Evolutionary conservation across 345 rosid genomes (phyloP).

Genomic region (Acer campestre): DNA sequence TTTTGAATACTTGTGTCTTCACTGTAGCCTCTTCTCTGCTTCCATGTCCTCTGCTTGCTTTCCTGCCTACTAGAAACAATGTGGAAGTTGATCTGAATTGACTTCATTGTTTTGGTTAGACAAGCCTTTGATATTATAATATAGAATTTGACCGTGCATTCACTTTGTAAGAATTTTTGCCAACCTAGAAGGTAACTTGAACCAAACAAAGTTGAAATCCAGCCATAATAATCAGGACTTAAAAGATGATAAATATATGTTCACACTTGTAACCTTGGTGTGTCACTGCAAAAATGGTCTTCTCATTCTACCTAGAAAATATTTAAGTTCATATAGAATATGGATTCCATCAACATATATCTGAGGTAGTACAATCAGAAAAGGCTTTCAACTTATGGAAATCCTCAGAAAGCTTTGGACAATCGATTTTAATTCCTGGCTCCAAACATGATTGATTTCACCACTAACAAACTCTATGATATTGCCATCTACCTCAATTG

Average conservation of each 20-base stretch:
- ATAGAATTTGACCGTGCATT: neutral
- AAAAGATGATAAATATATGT: neutral
- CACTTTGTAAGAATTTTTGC: neutral
- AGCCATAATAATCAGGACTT: neutral
- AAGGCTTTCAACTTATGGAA: neutral
- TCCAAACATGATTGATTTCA: constrained; percentile 2
- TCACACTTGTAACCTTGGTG: neutral
- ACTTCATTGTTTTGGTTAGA: neutral
- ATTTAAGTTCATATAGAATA: neutral
- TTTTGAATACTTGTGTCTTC: neutral
- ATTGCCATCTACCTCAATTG: constrained; percentile 26
- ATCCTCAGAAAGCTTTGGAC: constrained; percentile 15
- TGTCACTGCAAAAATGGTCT: neutral
- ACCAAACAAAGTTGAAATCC: neutral
- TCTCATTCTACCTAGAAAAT: neutral
- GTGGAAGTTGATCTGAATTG: neutral
- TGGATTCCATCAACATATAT: too few species aligned
- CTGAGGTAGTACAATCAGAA: too few species aligned
- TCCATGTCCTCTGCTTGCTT: neutral
- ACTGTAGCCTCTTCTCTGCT: neutral
- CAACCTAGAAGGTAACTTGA: neutral
- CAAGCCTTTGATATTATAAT: neutral
- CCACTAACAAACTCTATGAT: constrained; percentile 35
- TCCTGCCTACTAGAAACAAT: neutral
- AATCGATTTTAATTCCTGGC: constrained; percentile 18